A percentile compares a stretch with the other conserved stretches of the same genome.
These are phyloP conservation scores for Cladosporium colombiae DNA, from an alignment of 2,329 filamentous ascomycete species.

Conservation along the genomic window DNA sequence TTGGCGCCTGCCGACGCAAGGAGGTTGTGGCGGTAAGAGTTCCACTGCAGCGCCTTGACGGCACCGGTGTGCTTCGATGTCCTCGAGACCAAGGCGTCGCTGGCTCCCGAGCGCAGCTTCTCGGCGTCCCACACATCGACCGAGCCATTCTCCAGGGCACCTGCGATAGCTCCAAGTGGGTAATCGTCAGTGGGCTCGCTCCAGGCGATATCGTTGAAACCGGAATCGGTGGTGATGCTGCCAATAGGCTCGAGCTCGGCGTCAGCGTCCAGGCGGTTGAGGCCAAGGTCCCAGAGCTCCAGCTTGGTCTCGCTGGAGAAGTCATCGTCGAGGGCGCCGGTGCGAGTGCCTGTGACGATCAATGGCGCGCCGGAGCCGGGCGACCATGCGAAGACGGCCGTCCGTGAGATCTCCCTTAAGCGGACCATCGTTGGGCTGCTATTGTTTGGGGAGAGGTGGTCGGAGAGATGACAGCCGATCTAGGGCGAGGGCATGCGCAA, in stretches of 20 bases:
- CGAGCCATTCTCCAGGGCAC: slow-evolving; percentile 90
- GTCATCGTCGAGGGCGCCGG: slow-evolving; percentile 92
- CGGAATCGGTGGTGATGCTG: slow-evolving; percentile 84
- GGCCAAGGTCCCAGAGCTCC: slow-evolving; percentile 90
- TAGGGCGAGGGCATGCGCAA: slow-evolving; percentile 19
- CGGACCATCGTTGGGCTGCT: slow-evolving; percentile 71
- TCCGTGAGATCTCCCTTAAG: slow-evolving; percentile 93
- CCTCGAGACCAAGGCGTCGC: slow-evolving; percentile 79
- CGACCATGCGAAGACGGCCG: slow-evolving; percentile 96
- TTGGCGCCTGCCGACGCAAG: slow-evolving; percentile 91
- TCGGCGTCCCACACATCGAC: slow-evolving; percentile 92
- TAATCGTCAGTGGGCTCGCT: slow-evolving; percentile 76
- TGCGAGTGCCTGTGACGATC: slow-evolving; percentile 89
- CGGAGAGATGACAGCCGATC: slow-evolving; percentile 8
- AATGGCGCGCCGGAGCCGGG: slow-evolving; percentile 76
- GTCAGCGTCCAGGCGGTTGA: slow-evolving; percentile 73
- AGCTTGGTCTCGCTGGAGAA: slow-evolving; percentile 97
- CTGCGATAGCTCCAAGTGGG: slow-evolving; percentile 86
- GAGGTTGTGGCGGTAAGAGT: slow-evolving; percentile 86
- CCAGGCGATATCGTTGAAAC: slow-evolving; percentile 98
- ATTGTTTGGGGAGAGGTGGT: slow-evolving; percentile 28
- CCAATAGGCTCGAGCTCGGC: slow-evolving; percentile 83
- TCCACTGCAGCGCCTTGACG: slow-evolving; percentile 95
- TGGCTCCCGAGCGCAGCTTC: slow-evolving; percentile 54
- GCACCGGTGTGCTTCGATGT: slow-evolving; percentile 88